A percentile compares a stretch with the other conserved stretches of the same genome.
phyloP scores from a whole-genome alignment of 345 rosid genomes.

The Bruguiera parviflora region DNA sequence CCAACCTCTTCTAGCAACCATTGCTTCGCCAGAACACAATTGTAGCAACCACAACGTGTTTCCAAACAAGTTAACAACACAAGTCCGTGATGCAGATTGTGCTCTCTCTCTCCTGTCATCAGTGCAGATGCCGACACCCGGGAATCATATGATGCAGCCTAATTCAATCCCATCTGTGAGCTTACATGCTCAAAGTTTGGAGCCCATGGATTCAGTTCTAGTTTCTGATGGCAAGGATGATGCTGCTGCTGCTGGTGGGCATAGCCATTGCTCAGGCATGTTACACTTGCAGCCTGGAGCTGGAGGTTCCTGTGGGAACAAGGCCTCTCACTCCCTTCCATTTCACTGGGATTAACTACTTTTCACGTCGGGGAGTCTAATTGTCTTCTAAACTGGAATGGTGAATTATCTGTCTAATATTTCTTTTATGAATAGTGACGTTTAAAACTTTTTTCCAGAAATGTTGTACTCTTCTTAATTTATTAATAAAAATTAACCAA shows the following conservation, averaged over 20 bases:
- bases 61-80: slow-evolving; percentile 47
- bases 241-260: background rate
- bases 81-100: slow-evolving; percentile 53
- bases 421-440: too few species aligned
- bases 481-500: too few species aligned
- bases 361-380: background rate
- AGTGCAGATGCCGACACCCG: slow-evolving; percentile 36
- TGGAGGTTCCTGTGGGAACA: slow-evolving; percentile 37
- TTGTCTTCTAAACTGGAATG: background rate
- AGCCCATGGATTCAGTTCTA: slow-evolving; percentile 36
- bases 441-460: too few species aligned
- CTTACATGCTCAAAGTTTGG: slow-evolving; percentile 18
- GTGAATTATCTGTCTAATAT: too few species aligned
- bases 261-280: slow-evolving; percentile 32
- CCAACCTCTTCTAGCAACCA: slow-evolving; percentile 32
- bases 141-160: slow-evolving; percentile 30
- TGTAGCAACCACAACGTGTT: slow-evolving; percentile 25
- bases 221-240: slow-evolving; percentile 31
- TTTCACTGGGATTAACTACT: slow-evolving; percentile 53
- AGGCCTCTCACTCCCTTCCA: slow-evolving; percentile 52
- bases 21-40: slow-evolving; percentile 22
- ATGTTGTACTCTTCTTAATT: too few species aligned
- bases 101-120: slow-evolving; percentile 97
- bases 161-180: slow-evolving; percentile 19
- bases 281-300: slow-evolving; percentile 42